Percentiles rank a stretch among this genome's conserved stretches.
These are phyloP conservation scores for Coelastrella sp. DNA, from an alignment of 139 green algal genomes.

Conservation along the genomic window DNA sequence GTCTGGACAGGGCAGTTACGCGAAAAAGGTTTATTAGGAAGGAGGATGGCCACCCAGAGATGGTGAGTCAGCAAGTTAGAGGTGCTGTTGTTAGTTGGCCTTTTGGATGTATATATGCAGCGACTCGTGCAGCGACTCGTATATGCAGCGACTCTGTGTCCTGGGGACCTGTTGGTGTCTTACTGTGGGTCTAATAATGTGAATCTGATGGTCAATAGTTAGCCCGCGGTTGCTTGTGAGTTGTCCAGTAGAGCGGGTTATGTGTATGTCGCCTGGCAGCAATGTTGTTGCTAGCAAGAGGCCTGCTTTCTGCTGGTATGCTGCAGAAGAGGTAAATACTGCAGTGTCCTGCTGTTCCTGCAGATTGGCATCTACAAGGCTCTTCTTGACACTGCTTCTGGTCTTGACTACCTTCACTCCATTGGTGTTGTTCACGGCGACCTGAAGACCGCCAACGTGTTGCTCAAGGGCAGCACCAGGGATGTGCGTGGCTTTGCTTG, in stretches of 20 bases:
- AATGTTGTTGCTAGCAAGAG: neutral
- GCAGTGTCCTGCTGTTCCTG: neutral
- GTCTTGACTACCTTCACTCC: slow-evolving; percentile 61
- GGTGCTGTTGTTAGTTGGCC: neutral
- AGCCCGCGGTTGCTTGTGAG: no score
- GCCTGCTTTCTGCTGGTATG: neutral
- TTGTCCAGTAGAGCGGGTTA: no score
- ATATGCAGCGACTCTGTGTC: neutral
- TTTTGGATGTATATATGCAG: neutral
- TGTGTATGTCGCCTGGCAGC: no score
- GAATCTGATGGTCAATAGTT: no score
- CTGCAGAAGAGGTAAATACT: neutral
- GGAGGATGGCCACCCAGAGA: slow-evolving; percentile 21
- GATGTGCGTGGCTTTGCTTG: slow-evolving; percentile 72
- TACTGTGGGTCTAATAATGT: no score
- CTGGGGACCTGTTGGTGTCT: no score
- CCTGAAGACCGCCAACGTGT: slow-evolving; percentile 75
- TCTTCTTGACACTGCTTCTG: slow-evolving; percentile 57
- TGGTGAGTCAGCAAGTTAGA: slow-evolving; percentile 10
- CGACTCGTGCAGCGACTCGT: neutral
- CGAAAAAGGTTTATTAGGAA: slow-evolving; percentile 27
- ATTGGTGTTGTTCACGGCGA: slow-evolving; percentile 62
- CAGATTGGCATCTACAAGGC: slow-evolving; percentile 51
- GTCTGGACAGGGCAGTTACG: slow-evolving; percentile 27
- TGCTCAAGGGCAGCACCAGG: slow-evolving; percentile 66